A percentile compares a stretch with the other conserved stretches of the same genome.
Evolutionary conservation across 148 eudicot genomes (phyloP).

Genomic region (Vaccinium macrocarpon): DNA sequence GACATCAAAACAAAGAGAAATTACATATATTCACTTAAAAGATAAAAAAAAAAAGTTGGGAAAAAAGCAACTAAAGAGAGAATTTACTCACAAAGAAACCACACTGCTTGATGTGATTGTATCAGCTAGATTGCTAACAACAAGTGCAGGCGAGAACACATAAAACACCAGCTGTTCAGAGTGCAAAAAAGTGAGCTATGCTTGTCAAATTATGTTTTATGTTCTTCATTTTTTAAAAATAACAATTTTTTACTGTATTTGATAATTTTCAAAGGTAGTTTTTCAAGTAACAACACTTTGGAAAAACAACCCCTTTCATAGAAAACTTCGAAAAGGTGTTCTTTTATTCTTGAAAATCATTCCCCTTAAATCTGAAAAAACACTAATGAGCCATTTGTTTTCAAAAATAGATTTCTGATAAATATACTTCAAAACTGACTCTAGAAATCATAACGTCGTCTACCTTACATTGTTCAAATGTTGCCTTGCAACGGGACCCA

Average conservation of each 20-base stretch:
- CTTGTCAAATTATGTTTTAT: neutral
- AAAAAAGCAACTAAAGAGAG: neutral
- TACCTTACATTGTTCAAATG: conserved; percentile 53
- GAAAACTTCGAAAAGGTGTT: neutral
- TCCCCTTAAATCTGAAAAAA: too few species aligned
- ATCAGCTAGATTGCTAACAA: conserved; percentile 45
- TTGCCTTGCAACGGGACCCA: conserved; percentile 39
- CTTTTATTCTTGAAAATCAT: too few species aligned
- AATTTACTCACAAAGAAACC: conserved; percentile 38
- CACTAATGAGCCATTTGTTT: neutral
- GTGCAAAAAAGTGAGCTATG: neutral
- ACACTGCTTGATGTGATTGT: conserved; percentile 39
- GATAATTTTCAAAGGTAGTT: neutral
- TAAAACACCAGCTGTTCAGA: conserved; percentile 53
- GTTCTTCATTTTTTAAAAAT: neutral
- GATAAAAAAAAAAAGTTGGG: too few species aligned
- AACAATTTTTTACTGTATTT: too few species aligned
- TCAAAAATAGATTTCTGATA: neutral
- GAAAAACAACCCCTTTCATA: neutral
- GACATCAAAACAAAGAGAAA: neutral
- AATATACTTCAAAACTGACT: neutral
- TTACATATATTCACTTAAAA: too few species aligned
- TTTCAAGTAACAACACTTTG: neutral
- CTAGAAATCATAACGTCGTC: too few species aligned
- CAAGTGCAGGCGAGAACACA: conserved; percentile 52